Percentiles rank a stretch among this genome's conserved stretches.
Evolutionary conservation across 331 rosid species (phyloP).

Genomic region (Acacia concinna): DNA sequence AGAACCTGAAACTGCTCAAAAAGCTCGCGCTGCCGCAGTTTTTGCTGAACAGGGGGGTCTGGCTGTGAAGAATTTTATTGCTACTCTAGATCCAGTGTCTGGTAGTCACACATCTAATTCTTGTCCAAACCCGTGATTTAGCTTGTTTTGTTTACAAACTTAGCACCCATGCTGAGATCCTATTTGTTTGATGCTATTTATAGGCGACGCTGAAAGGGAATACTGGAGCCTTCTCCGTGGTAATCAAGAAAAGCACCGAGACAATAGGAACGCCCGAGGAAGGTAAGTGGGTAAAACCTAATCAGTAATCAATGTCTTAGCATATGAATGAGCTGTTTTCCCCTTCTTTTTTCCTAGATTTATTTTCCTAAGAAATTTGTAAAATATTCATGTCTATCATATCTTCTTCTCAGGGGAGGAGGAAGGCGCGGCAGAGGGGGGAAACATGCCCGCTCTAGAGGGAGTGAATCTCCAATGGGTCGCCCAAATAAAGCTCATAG

Average conservation of each 20-base stretch:
- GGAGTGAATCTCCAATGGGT: constrained; percentile 33
- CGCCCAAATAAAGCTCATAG: constrained; percentile 67
- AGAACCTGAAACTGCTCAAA: constrained; percentile 78
- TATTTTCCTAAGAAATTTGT: background rate
- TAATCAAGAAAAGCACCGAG: constrained; percentile 58
- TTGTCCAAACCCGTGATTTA: background rate
- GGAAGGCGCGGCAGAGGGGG: constrained; percentile 70
- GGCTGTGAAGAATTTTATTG: constrained; percentile 71
- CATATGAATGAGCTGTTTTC: background rate
- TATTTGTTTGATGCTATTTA: constrained; percentile 6
- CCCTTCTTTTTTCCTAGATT: background rate
- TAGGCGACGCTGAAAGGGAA: constrained; percentile 85
- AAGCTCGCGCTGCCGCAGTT: constrained; percentile 88
- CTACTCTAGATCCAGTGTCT: constrained; percentile 71
- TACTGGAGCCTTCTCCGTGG: constrained; percentile 78
- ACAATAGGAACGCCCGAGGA: constrained; percentile 55
- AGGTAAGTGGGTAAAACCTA: constrained; percentile 54
- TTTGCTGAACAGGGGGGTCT: constrained; percentile 72
- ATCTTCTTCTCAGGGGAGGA: constrained; percentile 61
- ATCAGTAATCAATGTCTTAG: background rate
- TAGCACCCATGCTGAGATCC: constrained; percentile 3
- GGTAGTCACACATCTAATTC: constrained; percentile 44
- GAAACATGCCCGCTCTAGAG: constrained; percentile 66
- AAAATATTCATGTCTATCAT: background rate
- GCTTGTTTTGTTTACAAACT: background rate